Evolutionary conservation across 768 basidiomycete genomes (phyloP), one percentile per base, ranked within the genome.

Genomic region (Asterophora parasitica): DNA sequence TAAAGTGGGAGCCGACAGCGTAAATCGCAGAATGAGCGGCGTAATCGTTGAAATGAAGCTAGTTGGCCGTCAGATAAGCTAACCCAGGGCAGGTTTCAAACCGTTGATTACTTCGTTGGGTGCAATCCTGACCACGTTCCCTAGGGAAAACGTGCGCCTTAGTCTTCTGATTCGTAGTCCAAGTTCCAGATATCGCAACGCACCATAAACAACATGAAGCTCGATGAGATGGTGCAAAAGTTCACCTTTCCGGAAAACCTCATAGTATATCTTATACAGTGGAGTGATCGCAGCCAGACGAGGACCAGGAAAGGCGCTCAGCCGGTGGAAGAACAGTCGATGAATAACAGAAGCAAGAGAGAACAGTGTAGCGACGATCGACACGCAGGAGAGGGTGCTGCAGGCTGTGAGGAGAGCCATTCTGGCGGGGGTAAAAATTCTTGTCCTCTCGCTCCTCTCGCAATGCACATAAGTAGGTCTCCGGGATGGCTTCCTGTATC

Each of bases 41-140:
- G 31, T 54, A 58, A 43, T 67, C 64, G 40, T 60, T 64, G 52
- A 73, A 72, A 54, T 72, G 70, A 15, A 73, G 61, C 71, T 73
- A 33, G 2, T 36, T 17, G 19, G 19, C 17, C 44, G 16, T 17
- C 20, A 7, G 6, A n/a, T n/a, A 32, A 32, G 23, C n/a, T 17
- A 30, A 37, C 23, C 38, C 31, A 23, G 16, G 12, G 34, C 41
- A 26, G 6, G 32, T 30, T 26, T 27, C 26, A 31, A 17, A 46
- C 12, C 35, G 19, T 17, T 20, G 41, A 48, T 15, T 34, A 70
- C 70, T 52, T 71, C 67, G 47, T 72, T 71, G 10, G 71, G 70
- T 7, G 63, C 68, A 51, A 70, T 65, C 42, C 71, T 63, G 17
- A 73, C 58, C 11, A 70, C 65, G n/a, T 64, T 55, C 7, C 71